Evolutionary conservation across 83 land plant genomes (phyloP).

Genomic region (Larix sibirica): DNA sequence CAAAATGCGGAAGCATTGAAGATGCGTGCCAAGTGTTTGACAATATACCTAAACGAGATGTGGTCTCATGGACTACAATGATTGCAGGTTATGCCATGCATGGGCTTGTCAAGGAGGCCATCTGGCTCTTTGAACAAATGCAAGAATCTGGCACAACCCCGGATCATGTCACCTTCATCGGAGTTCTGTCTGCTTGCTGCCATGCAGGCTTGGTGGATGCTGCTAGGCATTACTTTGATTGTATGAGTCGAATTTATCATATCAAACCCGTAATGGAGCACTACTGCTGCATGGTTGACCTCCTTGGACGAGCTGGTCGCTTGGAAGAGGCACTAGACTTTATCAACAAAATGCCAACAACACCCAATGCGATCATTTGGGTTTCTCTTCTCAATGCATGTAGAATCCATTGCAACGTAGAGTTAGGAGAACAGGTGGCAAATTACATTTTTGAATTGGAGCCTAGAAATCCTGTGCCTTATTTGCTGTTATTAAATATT

Average conservation of each 20-base stretch:
- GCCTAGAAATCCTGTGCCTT: neutral
- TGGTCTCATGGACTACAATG: constrained; percentile 4
- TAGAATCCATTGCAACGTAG: neutral
- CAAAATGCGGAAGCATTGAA: neutral
- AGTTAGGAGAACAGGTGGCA: neutral
- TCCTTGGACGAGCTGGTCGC: neutral
- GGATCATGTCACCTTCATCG: neutral
- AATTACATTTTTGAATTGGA: neutral
- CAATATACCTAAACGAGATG: neutral
- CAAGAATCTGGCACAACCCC: constrained; percentile 11
- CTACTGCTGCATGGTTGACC: constrained; percentile 3
- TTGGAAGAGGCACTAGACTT: neutral
- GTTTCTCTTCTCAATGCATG: neutral
- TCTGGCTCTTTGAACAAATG: neutral
- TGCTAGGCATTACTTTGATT: neutral
- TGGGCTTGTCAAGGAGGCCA: neutral
- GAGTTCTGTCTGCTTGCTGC: neutral
- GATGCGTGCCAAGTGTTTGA: neutral
- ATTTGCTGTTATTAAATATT: neutral
- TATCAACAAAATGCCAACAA: neutral
- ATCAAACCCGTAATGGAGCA: neutral
- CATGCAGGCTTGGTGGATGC: constrained; percentile 1
- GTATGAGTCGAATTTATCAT: neutral
- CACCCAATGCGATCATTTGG: neutral
- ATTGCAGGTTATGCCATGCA: neutral